Percentiles rank a stretch among this genome's conserved stretches.
Conservation (phyloP, 1,284 basidiomycete genomes). For the Austroboletus olivaceoglutinosus region DNA sequence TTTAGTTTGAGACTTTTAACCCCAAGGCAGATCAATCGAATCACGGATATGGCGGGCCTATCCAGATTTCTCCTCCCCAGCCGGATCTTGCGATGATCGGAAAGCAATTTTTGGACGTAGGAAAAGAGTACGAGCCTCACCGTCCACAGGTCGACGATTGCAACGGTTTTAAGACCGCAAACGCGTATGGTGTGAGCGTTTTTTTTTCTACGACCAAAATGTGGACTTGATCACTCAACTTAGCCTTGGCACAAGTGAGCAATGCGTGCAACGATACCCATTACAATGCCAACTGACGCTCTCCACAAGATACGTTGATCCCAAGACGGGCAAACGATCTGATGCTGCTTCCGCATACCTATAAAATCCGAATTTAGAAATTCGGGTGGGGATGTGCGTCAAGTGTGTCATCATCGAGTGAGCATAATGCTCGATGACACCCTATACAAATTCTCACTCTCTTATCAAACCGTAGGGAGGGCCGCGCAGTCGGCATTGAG, state of each 20-base stretch:
- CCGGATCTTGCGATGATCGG: slow-evolving; percentile 37
- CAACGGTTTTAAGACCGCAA: slow-evolving; percentile 36
- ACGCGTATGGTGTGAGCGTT: slow-evolving; percentile 39
- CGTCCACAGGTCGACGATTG: slow-evolving; percentile 39
- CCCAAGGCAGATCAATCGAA: slow-evolving; percentile 26
- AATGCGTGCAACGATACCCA: slow-evolving; percentile 35
- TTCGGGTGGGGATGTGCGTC: slow-evolving; percentile 40
- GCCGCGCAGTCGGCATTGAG: slow-evolving; percentile 20
- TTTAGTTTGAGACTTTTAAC: slow-evolving; percentile 52
- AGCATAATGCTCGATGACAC: neutral
- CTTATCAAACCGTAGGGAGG: slow-evolving; percentile 3
- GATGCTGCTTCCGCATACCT: slow-evolving; percentile 25
- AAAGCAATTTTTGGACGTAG: slow-evolving; percentile 45
- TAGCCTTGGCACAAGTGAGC: slow-evolving; percentile 22
- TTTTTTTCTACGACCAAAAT: neutral
- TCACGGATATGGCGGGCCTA: slow-evolving; percentile 51
- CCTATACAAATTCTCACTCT: neutral
- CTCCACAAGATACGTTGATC: neutral
- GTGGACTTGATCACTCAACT: neutral
- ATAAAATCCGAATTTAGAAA: slow-evolving; percentile 39
- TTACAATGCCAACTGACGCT: slow-evolving; percentile 33
- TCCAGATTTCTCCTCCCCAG: slow-evolving; percentile 47
- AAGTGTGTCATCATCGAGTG: slow-evolving; percentile 33
- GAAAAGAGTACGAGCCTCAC: slow-evolving; percentile 18
- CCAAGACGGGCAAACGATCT: neutral